A percentile compares a stretch with the other conserved stretches of the same genome.
Evolutionary conservation across 202 grass and related monocot genomes (phyloP).

Genomic region (Panicum hallii): DNA sequence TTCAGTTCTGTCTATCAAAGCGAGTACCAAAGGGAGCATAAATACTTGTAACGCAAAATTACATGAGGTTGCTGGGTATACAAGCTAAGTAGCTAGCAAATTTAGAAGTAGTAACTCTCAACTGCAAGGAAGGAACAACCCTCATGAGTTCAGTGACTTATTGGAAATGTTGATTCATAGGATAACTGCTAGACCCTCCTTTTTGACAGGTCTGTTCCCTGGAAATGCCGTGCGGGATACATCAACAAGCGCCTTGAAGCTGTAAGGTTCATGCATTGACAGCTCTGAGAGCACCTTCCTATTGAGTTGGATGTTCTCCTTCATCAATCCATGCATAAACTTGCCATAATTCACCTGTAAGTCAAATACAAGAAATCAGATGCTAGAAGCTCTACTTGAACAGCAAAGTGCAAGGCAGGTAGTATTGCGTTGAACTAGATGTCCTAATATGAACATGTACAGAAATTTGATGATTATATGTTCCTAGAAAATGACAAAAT

Average conservation of each 20-base stretch:
- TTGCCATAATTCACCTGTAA: constrained; percentile 92
- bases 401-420: not conserved
- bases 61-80: constrained; percentile 19
- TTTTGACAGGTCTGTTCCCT: constrained; percentile 71
- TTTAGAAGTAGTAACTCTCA: constrained; percentile 12
- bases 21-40: not conserved
- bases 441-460: constrained; percentile 4
- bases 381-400: constrained; percentile 23
- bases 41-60: constrained; percentile 10
- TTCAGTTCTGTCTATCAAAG: not conserved
- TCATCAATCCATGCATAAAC: constrained; percentile 94
- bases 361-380: constrained; percentile 34
- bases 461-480: not conserved
- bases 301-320: constrained; percentile 96
- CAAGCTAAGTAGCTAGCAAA: constrained; percentile 10
- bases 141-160: constrained; percentile 3
- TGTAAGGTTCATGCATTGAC: constrained; percentile 93
- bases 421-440: not conserved
- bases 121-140: constrained; percentile 23
- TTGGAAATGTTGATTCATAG: constrained; percentile 48
- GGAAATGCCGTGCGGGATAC: constrained; percentile 81
- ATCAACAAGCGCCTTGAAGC: constrained; percentile 92
- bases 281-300: constrained; percentile 92
- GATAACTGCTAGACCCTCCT: constrained; percentile 70
- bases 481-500: constrained; percentile 13